Evolutionary conservation across 805 yeast species (phyloP).

Genomic region (Cephaloascus albidus): DNA sequence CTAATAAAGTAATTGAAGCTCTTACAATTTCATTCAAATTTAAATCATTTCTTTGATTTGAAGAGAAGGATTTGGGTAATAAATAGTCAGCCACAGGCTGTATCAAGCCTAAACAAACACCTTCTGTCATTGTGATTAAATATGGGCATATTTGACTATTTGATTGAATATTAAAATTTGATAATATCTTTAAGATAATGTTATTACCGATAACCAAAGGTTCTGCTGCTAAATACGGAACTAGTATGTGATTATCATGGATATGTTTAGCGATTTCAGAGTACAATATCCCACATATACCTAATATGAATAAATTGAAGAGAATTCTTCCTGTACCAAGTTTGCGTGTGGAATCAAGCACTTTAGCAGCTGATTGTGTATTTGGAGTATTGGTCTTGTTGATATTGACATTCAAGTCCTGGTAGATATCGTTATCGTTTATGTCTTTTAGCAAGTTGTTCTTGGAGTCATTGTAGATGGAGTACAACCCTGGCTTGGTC

Average conservation of each 20-base stretch:
- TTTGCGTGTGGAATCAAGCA: slow-evolving; percentile 2
- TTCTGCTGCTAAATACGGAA: slow-evolving; percentile 26
- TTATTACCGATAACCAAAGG: slow-evolving; percentile 24
- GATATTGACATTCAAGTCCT: slow-evolving; percentile 24
- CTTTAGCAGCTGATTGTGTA: not conserved
- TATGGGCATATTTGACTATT: not conserved
- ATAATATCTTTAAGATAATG: not conserved
- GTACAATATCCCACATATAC: slow-evolving; percentile 41
- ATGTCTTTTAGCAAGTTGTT: slow-evolving; percentile 11
- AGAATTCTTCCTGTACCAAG: slow-evolving; percentile 2
- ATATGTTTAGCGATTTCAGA: slow-evolving; percentile 43
- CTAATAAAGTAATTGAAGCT: slow-evolving; percentile 52
- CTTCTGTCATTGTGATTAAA: not conserved
- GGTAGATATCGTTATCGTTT: slow-evolving; percentile 14
- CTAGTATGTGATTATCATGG: slow-evolving; percentile 38
- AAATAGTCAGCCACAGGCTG: slow-evolving; percentile 17
- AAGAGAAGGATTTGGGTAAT: slow-evolving; percentile 18
- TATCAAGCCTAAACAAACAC: not conserved
- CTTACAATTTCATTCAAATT: slow-evolving; percentile 24
- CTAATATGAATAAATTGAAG: slow-evolving; percentile 16
- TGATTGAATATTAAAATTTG: not conserved
- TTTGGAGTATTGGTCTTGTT: slow-evolving; percentile 3
- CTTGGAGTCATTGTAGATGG: slow-evolving; percentile 36
- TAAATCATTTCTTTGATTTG: slow-evolving; percentile 15
- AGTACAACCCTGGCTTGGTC: slow-evolving; percentile 42